A percentile compares a stretch with the other conserved stretches of the same genome.
These are phyloP conservation scores for Phytophthora capsici DNA, from an alignment of 352 stramenopile species.

Conservation along the genomic window DNA sequence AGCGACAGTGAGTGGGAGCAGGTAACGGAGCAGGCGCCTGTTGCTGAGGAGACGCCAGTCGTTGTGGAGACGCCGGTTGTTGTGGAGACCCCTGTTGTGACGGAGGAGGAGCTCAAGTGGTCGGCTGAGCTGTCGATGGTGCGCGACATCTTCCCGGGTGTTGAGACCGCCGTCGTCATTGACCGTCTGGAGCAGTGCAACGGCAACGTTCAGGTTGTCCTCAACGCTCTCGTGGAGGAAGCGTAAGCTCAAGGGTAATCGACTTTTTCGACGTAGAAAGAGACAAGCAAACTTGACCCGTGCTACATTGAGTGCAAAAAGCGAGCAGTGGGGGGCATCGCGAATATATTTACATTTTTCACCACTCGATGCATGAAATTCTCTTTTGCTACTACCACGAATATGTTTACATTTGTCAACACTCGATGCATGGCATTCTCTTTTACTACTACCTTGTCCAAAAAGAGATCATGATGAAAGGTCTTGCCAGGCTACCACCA, in stretches of 20 bases:
- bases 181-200: slow-evolving; percentile 81
- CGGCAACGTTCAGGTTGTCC: slow-evolving; percentile 81
- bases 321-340: slow-evolving; percentile 13
- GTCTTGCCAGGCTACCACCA: too few relatives aligned
- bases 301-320: slow-evolving; percentile 25
- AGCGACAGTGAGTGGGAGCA: slow-evolving; percentile 82
- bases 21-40: slow-evolving; percentile 45
- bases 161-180: slow-evolving; percentile 52
- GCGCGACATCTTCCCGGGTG: slow-evolving; percentile 75
- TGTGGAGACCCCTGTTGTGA: slow-evolving; percentile 47
- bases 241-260: slow-evolving; percentile 49
- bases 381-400: too few relatives aligned
- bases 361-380: too few relatives aligned
- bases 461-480: too few relatives aligned
- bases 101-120: slow-evolving; percentile 85
- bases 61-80: slow-evolving; percentile 49
- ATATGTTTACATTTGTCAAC: too few relatives aligned
- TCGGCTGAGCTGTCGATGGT: slow-evolving; percentile 70
- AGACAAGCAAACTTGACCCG: slow-evolving; percentile 15
- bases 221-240: slow-evolving; percentile 86
- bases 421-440: too few relatives aligned
- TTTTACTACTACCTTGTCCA: too few relatives aligned
- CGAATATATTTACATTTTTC: slow-evolving; percentile 39
- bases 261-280: slow-evolving; percentile 30
- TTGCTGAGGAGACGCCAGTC: slow-evolving; percentile 35